Evolutionary conservation across 2,329 filamentous ascomycete genomes (phyloP), one percentile per base, ranked within the genome.

Genomic region (Fusarium temperatum): DNA sequence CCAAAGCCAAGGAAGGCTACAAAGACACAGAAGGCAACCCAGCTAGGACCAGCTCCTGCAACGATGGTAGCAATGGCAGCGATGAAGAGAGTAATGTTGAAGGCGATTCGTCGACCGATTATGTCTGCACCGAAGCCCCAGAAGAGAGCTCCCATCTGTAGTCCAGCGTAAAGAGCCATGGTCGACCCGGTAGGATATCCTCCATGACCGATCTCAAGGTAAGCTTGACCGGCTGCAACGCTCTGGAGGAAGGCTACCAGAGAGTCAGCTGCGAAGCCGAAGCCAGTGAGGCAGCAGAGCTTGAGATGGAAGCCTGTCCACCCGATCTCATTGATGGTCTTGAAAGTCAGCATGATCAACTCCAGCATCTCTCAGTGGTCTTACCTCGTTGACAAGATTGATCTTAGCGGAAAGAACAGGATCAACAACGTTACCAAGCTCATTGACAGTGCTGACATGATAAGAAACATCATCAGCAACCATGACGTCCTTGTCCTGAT

Each of bases 41-140:
- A 35, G 11, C 38, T 66, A 4, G 47, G 47, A 2, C 28, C 32
- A 9, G 45, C 57, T 7, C 63, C 63, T 5, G 45, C 47, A 2
- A 65, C 17, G 8, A 54, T 28, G 6, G 55, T 58, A 28, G 55
- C 55, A 4, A 48, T 58, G 14, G 55, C 41, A 3, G 55, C 55
- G n/a, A 58, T 58, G 30, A 58, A 65, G 1, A 65, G 47, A 1
- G 63, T 63, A 17, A 38, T 20, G 28, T 66, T 66, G n/a, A 66
- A 66, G 6, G 63, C 58, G 6, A 45, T 36, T 1, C 63, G 11
- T 14, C 56, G 30, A 18, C 56, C 56, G 5, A 66, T 35, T 0
- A 66, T 63, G 0, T 66, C 63, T 3, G 63, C 63, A 3, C 63
- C 58, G 1, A 66, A 66, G 1, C 63, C 63, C 63, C 63, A 66